Evolutionary conservation across 2,329 filamentous ascomycete species (phyloP), one percentile per base, ranked within the genome.

Genomic region (Penicillium sp.): DNA sequence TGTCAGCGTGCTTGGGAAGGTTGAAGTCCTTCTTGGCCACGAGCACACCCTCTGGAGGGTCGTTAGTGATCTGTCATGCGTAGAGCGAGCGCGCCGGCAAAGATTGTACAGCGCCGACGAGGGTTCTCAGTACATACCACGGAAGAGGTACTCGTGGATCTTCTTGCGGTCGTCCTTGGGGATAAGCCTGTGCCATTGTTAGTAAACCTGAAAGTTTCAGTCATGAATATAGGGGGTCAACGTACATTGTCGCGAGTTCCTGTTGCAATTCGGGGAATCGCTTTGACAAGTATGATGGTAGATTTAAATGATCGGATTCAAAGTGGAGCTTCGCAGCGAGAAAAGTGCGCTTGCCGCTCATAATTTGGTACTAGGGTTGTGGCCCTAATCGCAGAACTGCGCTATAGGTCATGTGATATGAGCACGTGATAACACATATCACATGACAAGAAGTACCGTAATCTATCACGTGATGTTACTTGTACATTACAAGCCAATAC

Each of bases 121-220:
- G 43, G 56, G 46, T 50, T 53, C 47, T 58, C 44, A 51, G 65
- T 63, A 75, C 76, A 74, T 76, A 92, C 89, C 90, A 75, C 89
- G 88, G 89, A 96, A 96, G 86, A 99, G 91, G 89, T 93, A 96
- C 89, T 93, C 93, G 87, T 99, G 94, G 84, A 99, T 97, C 89
- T 92, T 91, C 91, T 99, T 99, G 85, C 95, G 92, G 85, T 99
- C 94, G 81, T 91, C 90, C 89, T 97, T 97, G 80, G 94, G 94
- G 81, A 99, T 99, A 86, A 99, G 89, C 94, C 89, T 92, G 69
- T 11, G 36, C 16, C 50, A 55, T 57, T 55, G 49, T 70, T 39
- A 67, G 60, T 59, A 14, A 40, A 53, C 47, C 36, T 13, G 27
- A 42, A n/a, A 13, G 9, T 40, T 39, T 40, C 3, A 16, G 45